Evolutionary conservation across 176 grass and related monocot species (phyloP).

Genomic region (Carex kokanica): DNA sequence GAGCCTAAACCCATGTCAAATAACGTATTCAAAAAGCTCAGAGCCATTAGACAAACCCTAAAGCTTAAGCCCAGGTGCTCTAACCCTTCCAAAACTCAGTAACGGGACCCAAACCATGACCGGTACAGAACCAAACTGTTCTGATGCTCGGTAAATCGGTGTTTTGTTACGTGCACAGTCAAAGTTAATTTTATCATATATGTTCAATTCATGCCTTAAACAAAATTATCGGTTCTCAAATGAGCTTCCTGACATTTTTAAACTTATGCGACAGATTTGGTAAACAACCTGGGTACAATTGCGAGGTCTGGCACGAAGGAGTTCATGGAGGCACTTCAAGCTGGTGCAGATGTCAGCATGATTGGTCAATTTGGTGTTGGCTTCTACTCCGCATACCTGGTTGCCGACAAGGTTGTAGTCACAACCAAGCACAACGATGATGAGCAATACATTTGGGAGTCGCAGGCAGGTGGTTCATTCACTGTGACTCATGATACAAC

Average conservation of each 20-base stretch:
- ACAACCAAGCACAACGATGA: conserved; percentile 44
- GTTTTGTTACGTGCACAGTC: not conserved
- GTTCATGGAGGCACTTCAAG: conserved; percentile 42
- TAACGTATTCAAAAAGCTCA: not conserved
- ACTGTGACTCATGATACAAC: conserved; percentile 27
- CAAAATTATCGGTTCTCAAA: not conserved
- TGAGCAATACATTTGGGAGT: conserved; percentile 42
- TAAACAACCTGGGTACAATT: conserved; percentile 41
- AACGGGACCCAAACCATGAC: not conserved
- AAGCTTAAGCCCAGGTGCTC: not conserved
- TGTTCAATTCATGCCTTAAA: not conserved
- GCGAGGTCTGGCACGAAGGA: conserved; percentile 37
- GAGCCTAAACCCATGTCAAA: not conserved
- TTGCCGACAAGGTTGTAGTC: conserved; percentile 35
- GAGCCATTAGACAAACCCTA: not conserved
- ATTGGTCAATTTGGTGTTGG: conserved; percentile 92
- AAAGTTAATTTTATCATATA: not conserved
- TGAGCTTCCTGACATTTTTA: not conserved
- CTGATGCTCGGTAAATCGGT: not conserved
- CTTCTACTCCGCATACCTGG: conserved; percentile 65
- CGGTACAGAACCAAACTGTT: not conserved
- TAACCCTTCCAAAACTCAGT: not conserved
- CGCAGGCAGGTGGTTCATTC: conserved; percentile 38
- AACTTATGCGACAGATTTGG: conserved; percentile 18
- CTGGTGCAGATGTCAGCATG: conserved; percentile 91